A percentile compares a stretch with the other conserved stretches of the same genome.
Evolutionary conservation across 352 stramenopile species (phyloP).

Genomic region (Pythium sp.): DNA sequence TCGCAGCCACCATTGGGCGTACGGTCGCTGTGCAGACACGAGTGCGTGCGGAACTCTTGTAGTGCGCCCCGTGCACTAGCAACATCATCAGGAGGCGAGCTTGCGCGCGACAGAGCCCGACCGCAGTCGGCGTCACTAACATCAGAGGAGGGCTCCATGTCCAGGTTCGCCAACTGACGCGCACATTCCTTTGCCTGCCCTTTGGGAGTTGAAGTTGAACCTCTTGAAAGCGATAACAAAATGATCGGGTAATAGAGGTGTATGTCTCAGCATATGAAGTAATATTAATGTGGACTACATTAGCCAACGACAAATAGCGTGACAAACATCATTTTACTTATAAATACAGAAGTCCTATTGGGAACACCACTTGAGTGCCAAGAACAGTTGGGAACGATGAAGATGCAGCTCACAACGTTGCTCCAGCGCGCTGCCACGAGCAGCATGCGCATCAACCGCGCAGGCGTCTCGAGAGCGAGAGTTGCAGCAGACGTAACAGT

Average conservation of each 20-base stretch:
- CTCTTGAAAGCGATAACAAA: slow-evolving; percentile 6
- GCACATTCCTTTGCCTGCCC: slow-evolving; percentile 7
- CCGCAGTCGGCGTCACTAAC: not conserved
- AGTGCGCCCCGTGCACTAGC: slow-evolving; percentile 12
- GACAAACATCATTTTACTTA: not conserved
- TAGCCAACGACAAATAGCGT: not conserved
- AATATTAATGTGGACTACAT: not conserved
- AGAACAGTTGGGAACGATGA: slow-evolving; percentile 7
- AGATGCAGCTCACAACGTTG: slow-evolving; percentile 7
- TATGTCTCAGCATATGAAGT: not conserved
- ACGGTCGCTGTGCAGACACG: slow-evolving; percentile 6
- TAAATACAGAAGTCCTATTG: not conserved
- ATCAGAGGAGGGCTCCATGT: slow-evolving; percentile 5
- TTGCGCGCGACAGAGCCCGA: not conserved
- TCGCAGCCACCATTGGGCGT: slow-evolving; percentile 12
- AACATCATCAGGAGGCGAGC: not conserved
- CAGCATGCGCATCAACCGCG: slow-evolving; percentile 1
- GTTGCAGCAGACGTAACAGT: not conserved
- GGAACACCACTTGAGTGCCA: not conserved
- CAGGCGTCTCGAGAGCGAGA: not conserved
- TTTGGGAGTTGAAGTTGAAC: slow-evolving; percentile 17
- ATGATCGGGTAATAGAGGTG: not conserved
- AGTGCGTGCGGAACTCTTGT: slow-evolving; percentile 32
- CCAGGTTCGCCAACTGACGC: not conserved
- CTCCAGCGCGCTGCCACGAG: not conserved